These are phyloP conservation scores for Conticribra weissflogii DNA, from an alignment of 108 stramenopile species.

Conservation along the genomic window DNA sequence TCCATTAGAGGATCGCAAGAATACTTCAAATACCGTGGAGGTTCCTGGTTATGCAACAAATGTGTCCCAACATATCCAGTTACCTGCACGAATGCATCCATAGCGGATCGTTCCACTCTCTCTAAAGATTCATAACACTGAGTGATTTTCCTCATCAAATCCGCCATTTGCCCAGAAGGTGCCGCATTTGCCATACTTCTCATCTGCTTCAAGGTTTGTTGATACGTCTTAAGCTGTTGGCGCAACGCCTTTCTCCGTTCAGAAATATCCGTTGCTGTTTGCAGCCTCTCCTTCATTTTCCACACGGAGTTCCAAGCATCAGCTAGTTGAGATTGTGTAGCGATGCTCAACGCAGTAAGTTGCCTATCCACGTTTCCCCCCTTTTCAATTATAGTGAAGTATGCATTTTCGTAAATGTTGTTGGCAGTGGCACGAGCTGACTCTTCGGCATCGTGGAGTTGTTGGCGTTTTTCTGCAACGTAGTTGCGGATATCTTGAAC, in stretches of 20 bases:
- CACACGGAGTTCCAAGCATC: slow-evolving; percentile 85
- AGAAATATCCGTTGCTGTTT: slow-evolving; percentile 75
- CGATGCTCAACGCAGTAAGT: slow-evolving; percentile 67
- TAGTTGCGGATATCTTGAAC: slow-evolving; percentile 71
- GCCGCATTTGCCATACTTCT: slow-evolving; percentile 71
- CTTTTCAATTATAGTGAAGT: slow-evolving; percentile 71
- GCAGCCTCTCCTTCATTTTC: slow-evolving; percentile 74
- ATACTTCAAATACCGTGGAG: slow-evolving; percentile 65
- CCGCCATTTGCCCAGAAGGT: slow-evolving; percentile 84
- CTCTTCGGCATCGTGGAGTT: slow-evolving; percentile 64
- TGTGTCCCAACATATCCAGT: slow-evolving; percentile 62
- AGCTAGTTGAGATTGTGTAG: slow-evolving; percentile 66
- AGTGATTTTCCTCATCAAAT: slow-evolving; percentile 82
- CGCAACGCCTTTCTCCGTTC: slow-evolving; percentile 56
- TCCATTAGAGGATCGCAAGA: slow-evolving; percentile 81
- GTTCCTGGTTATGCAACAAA: slow-evolving; percentile 49
- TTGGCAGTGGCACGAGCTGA: slow-evolving; percentile 69
- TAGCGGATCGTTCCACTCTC: slow-evolving; percentile 61
- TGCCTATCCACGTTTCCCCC: slow-evolving; percentile 78
- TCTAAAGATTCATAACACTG: slow-evolving; percentile 81
- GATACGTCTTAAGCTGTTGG: slow-evolving; percentile 77
- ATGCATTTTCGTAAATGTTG: slow-evolving; percentile 55
- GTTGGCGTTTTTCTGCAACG: slow-evolving; percentile 66
- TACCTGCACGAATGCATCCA: slow-evolving; percentile 67
- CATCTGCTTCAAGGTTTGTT: slow-evolving; percentile 70